Conservation (phyloP, 768 basidiomycete species). For the Leccinum variicolor region DNA sequence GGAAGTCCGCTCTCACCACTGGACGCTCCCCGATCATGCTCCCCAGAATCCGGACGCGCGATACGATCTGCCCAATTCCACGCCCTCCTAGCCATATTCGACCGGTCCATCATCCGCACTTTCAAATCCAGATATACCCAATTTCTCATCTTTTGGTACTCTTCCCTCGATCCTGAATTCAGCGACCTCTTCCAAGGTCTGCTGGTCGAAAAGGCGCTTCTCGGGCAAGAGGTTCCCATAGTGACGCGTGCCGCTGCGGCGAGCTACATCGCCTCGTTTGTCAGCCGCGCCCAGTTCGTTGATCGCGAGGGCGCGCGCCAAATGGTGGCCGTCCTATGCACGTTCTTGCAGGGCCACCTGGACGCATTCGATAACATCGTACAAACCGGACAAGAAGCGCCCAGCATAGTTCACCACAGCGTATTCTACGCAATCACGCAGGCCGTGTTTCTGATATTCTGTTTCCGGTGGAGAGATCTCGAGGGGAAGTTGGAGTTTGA, state of each 20-base stretch:
- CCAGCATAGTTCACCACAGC: conserved; percentile 44
- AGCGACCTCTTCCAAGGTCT: conserved; percentile 92
- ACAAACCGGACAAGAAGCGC: conserved; percentile 33
- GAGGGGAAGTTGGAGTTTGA: conserved; percentile 46
- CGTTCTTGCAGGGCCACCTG: conserved; percentile 75
- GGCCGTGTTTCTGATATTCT: conserved; percentile 94
- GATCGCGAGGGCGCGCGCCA: conserved; percentile 68
- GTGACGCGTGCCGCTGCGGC: conserved; percentile 91
- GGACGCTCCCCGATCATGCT: conserved; percentile 24
- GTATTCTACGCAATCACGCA: conserved; percentile 93
- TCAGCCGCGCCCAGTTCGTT: conserved; percentile 86
- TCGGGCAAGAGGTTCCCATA: conserved; percentile 52
- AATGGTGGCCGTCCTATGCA: conserved; percentile 81
- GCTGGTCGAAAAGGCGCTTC: conserved; percentile 87
- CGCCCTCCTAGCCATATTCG: conserved; percentile 88
- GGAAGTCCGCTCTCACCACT: conserved; percentile 14
- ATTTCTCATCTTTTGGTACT: conserved; percentile 94
- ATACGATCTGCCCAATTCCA: conserved; percentile 68
- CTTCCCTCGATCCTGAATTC: conserved; percentile 86
- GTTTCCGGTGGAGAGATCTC: conserved; percentile 94
- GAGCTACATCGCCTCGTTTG: conserved; percentile 89
- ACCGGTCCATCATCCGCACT: conserved; percentile 88
- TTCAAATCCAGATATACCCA: conserved; percentile 98
- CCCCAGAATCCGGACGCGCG: conserved; percentile 34
- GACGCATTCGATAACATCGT: conserved; percentile 61